phyloP scores from a whole-genome alignment of 2,329 filamentous ascomycete genomes.

The Niveomyces coronatus region DNA sequence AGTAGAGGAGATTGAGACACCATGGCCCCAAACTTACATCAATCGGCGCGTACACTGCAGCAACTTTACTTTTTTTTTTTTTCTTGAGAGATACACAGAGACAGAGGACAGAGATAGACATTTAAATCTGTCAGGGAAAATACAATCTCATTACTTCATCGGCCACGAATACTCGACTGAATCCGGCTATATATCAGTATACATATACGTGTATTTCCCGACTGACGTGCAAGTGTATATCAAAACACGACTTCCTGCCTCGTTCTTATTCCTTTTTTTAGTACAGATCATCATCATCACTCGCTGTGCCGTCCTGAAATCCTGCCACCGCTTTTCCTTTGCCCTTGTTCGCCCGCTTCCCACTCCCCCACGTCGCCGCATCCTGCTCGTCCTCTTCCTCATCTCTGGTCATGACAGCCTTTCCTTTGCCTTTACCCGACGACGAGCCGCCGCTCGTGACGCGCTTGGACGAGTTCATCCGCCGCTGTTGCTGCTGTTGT shows the following conservation, averaged over 20 bases:
- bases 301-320: conserved; percentile 43
- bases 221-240: not conserved
- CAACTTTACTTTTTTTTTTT: too few relatives aligned
- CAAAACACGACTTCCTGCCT: not conserved
- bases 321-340: conserved; percentile 45
- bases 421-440: conserved; percentile 21
- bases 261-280: conserved; percentile 17
- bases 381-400: conserved; percentile 25
- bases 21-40: too few relatives aligned
- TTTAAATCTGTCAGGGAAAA: too few relatives aligned
- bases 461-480: conserved; percentile 25
- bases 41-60: too few relatives aligned
- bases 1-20: conserved; percentile 1
- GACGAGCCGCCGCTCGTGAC: conserved; percentile 14
- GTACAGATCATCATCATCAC: conserved; percentile 48
- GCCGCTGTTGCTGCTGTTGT: conserved; percentile 11
- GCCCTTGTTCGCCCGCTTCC: conserved; percentile 30
- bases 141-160: too few relatives aligned
- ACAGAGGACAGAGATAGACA: too few relatives aligned
- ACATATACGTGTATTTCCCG: too few relatives aligned
- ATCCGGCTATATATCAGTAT: too few relatives aligned
- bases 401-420: conserved; percentile 22
- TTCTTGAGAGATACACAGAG: too few relatives aligned
- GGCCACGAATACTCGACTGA: too few relatives aligned
- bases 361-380: conserved; percentile 22